phyloP scores from a whole-genome alignment of 2,329 filamentous ascomycete genomes.

The Phoma sp. region DNA sequence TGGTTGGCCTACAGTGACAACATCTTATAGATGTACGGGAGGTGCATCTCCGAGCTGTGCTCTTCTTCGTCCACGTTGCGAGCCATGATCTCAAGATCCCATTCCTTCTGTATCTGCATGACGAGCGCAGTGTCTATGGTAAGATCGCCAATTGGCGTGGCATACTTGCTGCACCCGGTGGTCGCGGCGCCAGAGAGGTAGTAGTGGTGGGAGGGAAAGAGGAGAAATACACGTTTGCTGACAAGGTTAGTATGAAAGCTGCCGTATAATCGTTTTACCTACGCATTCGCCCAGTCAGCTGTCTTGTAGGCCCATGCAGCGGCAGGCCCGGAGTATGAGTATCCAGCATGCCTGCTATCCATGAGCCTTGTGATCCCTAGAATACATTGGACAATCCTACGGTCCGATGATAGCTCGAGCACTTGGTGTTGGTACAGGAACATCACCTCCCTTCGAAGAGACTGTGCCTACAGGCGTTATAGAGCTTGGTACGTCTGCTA shows the following conservation, averaged over 20 bases:
- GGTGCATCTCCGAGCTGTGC: slow-evolving; percentile 95
- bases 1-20: slow-evolving; percentile 56
- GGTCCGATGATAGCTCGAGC: slow-evolving; percentile 91
- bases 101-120: slow-evolving; percentile 50
- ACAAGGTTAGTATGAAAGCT: neutral
- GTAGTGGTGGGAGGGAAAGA: slow-evolving; percentile 91
- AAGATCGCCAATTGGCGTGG: slow-evolving; percentile 77
- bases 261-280: slow-evolving; percentile 39
- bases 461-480: slow-evolving; percentile 66
- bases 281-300: slow-evolving; percentile 80
- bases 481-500: slow-evolving; percentile 72
- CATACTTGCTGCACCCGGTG: slow-evolving; percentile 73
- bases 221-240: slow-evolving; percentile 86
- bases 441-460: slow-evolving; percentile 46
- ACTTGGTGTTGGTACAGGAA: slow-evolving; percentile 70
- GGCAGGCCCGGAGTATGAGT: slow-evolving; percentile 87
- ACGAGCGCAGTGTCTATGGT: slow-evolving; percentile 67
- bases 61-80: slow-evolving; percentile 75
- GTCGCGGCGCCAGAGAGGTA: slow-evolving; percentile 80
- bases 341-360: slow-evolving; percentile 82
- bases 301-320: slow-evolving; percentile 95
- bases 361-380: slow-evolving; percentile 34
- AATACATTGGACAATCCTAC: slow-evolving; percentile 61
- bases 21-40: slow-evolving; percentile 90
- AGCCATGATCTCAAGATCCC: slow-evolving; percentile 62